phyloP scores from a whole-genome alignment of 1,139 yeast genomes.

The Yamadazyma songkhlaensis region DNA sequence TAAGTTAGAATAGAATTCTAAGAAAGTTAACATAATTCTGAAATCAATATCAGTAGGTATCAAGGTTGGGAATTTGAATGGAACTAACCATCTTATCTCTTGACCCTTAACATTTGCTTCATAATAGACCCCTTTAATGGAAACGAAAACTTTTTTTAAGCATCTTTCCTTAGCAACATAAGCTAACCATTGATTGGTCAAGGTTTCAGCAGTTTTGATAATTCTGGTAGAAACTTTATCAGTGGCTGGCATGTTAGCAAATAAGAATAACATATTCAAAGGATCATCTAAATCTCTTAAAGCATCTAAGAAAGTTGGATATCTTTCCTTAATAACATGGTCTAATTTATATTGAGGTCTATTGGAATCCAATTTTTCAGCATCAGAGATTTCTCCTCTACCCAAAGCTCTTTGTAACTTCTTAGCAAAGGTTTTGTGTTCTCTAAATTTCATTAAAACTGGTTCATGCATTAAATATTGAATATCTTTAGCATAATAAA shows the following conservation, averaged over 20 bases:
- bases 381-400: constrained; percentile 86
- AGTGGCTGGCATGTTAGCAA: constrained; percentile 94
- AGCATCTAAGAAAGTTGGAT: constrained; percentile 92
- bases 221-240: constrained; percentile 75
- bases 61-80: constrained; percentile 94
- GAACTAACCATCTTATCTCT: constrained; percentile 93
- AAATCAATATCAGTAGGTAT: constrained; percentile 94
- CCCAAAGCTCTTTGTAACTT: constrained; percentile 89
- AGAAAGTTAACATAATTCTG: constrained; percentile 93
- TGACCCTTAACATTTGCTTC: constrained; percentile 90
- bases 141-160: constrained; percentile 86
- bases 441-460: constrained; percentile 85
- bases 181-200: constrained; percentile 95
- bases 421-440: constrained; percentile 90
- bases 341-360: constrained; percentile 86
- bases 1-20: constrained; percentile 92
- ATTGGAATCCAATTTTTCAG: constrained; percentile 77
- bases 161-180: constrained; percentile 82
- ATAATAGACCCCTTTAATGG: constrained; percentile 96
- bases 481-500: constrained; percentile 90
- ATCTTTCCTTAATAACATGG: constrained; percentile 89
- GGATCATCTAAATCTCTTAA: constrained; percentile 94
- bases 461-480: constrained; percentile 96
- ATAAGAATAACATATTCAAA: constrained; percentile 87
- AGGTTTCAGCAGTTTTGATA: constrained; percentile 79